phyloP scores from a whole-genome alignment of 2,329 filamentous ascomycete species.

The Elsinoe perseae region DNA sequence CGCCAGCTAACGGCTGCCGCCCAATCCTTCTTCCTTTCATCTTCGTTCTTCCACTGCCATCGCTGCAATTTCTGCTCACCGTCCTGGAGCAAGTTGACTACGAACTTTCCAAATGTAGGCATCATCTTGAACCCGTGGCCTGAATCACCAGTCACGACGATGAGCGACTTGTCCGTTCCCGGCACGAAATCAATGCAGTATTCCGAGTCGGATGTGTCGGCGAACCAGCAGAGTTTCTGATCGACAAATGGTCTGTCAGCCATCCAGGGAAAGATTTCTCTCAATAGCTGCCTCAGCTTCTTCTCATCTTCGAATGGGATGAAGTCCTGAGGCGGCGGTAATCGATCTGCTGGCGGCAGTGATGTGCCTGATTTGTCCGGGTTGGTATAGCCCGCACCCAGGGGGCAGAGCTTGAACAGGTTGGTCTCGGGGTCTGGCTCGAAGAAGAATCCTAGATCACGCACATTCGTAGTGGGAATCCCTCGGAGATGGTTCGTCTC shows the following conservation, averaged over 20 bases:
- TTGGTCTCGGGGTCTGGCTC: conserved; percentile 54
- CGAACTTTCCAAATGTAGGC: conserved; percentile 51
- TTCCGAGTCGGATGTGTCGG: conserved; percentile 53
- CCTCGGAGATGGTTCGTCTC: conserved; percentile 49
- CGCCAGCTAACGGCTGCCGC: conserved; percentile 44
- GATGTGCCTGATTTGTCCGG: conserved; percentile 40
- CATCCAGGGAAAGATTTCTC: conserved; percentile 46
- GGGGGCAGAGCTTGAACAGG: conserved; percentile 53
- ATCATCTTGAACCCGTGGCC: conserved; percentile 59
- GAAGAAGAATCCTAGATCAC: conserved; percentile 59
- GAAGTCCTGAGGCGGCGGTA: conserved; percentile 40
- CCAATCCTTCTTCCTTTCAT: conserved; percentile 31
- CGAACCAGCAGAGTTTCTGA: conserved; percentile 55
- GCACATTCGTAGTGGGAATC: conserved; percentile 54
- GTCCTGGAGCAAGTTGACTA: conserved; percentile 41
- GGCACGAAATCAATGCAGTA: conserved; percentile 55
- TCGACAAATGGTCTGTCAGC: conserved; percentile 50
- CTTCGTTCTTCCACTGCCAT: conserved; percentile 47
- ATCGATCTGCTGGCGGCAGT: conserved; percentile 35
- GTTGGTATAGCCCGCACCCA: conserved; percentile 50
- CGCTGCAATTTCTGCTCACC: conserved; percentile 38
- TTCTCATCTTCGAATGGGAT: conserved; percentile 48
- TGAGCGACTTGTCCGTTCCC: conserved; percentile 37
- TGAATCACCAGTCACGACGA: conserved; percentile 51
- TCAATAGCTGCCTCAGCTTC: conserved; percentile 44